Conservation (phyloP, 108 stramenopile species). For the Epithemia pelagica region DNA sequence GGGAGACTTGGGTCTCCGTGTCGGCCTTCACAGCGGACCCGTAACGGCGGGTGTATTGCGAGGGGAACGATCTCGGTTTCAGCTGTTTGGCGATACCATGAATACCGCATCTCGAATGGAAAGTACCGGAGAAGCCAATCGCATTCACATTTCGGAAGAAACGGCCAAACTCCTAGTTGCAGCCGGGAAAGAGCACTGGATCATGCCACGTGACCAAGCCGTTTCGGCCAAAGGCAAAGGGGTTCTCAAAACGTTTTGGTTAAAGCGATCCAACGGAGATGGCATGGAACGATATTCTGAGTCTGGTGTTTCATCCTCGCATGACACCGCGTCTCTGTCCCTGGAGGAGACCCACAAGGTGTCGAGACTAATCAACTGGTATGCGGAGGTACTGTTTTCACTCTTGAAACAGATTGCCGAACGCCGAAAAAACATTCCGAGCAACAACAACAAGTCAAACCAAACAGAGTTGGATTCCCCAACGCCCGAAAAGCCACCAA, state of each 20-base stretch:
- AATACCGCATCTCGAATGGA: constrained; percentile 62
- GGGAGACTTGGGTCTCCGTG: constrained; percentile 32
- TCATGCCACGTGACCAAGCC: constrained; percentile 31
- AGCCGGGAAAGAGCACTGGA: constrained; percentile 26
- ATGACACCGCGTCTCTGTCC: not conserved
- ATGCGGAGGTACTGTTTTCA: constrained; percentile 17
- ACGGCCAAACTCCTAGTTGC: constrained; percentile 35
- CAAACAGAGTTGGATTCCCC: not conserved
- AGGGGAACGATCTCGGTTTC: constrained; percentile 45
- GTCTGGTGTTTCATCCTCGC: not conserved
- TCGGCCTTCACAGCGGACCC: constrained; percentile 43
- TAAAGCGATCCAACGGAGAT: not conserved
- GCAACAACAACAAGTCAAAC: not conserved
- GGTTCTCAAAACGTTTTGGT: constrained; percentile 49
- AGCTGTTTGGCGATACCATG: constrained; percentile 58
- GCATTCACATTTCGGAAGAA: constrained; percentile 33
- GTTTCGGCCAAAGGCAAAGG: constrained; percentile 52
- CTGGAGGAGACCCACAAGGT: not conserved
- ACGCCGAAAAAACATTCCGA: not conserved
- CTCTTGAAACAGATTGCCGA: constrained; percentile 9
- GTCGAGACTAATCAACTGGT: constrained; percentile 20
- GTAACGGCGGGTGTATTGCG: constrained; percentile 50
- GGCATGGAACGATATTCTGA: not conserved
- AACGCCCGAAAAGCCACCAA: not conserved
- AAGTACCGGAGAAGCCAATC: constrained; percentile 30